phyloP scores from a whole-genome alignment of 352 stramenopile genomes.

The Phytophthora syringae region DNA sequence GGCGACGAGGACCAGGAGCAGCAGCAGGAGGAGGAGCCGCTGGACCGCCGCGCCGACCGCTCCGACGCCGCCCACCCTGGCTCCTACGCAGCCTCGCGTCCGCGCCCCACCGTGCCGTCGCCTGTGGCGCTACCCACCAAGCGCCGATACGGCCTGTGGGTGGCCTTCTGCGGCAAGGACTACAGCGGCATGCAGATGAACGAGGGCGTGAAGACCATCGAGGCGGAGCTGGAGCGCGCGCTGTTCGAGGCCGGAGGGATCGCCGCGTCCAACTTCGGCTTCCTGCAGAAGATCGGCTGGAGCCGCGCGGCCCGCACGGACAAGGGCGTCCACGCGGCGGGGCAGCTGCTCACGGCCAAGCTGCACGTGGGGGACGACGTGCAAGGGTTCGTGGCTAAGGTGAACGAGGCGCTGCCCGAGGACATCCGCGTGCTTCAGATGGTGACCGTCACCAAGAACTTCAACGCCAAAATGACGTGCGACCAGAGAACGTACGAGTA shows the following conservation, averaged over 20 bases:
- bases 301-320: conserved; percentile 89
- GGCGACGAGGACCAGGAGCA: conserved; percentile 27
- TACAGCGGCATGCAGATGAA: conserved; percentile 94
- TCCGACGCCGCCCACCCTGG: conserved; percentile 73
- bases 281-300: conserved; percentile 92
- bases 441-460: conserved; percentile 90
- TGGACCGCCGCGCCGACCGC: conserved; percentile 64
- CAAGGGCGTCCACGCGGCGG: conserved; percentile 91
- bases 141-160: conserved; percentile 77
- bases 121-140: conserved; percentile 21
- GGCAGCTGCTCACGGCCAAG: conserved; percentile 86
- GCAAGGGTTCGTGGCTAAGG: conserved; percentile 60
- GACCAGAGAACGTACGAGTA: conserved; percentile 93
- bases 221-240: conserved; percentile 89
- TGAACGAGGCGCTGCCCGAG: conserved; percentile 75
- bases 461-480: conserved; percentile 91
- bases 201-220: conserved; percentile 88
- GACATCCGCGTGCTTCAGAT: conserved; percentile 89
- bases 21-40: conserved; percentile 30
- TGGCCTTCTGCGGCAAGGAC: conserved; percentile 90
- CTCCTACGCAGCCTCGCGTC: conserved; percentile 73
- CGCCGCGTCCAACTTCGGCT: conserved; percentile 89
- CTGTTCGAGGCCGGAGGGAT: conserved; percentile 90
- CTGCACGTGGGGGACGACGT: conserved; percentile 85
- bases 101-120: conserved; percentile 10